Evolutionary conservation across 2,329 filamentous ascomycete genomes (phyloP), one percentile per base, ranked within the genome.

Genomic region (Cordyceps militaris): DNA sequence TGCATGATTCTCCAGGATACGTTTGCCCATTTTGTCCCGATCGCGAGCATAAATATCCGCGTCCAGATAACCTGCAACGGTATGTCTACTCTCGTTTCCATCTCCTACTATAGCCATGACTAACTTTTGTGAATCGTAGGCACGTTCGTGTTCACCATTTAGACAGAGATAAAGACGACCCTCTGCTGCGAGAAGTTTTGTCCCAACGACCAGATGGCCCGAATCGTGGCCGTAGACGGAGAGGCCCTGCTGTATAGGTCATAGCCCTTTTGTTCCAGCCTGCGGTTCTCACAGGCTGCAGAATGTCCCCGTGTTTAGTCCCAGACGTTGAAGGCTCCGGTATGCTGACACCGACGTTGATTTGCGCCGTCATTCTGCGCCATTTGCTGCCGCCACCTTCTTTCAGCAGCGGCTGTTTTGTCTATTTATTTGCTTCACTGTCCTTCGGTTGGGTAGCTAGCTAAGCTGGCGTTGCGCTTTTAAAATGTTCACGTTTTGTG

Each of bases 21-120:
- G 86, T 96, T 30, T 99, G 94, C 70, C 94, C 94, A 0, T 97
- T 97, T 69, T 99, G 94, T 70, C 89, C 91, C 1, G 91, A 96
- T 66, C 82, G 91, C 63, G 91, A 97, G 69, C 93, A 97, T 71
- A 92, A 88, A 69, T 97, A 97, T 70, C 94, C 94, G 5, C 81
- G 94, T 64, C 94, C 94, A 34, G 94, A 99, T 71, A 97, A 97
- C 76, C 76, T 99, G 57, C 93, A 97, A 76, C 85, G 93, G 90
- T 95, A 78, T 63, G 81, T 70, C 52, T 44, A n/a, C 21, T 24
- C 6, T 6, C 11, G 34, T 23, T 21, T 30, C 46, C 34, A 8
- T 21, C 1, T 52, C 23, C 11, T 50, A 24, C 6, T 13, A 21
- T 32, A 46, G 19, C 26, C 30, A 34, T 50, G 13, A 32, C 53